Evolutionary conservation across 805 yeast species (phyloP).

Genomic region (Torulaspora gathmanii): DNA sequence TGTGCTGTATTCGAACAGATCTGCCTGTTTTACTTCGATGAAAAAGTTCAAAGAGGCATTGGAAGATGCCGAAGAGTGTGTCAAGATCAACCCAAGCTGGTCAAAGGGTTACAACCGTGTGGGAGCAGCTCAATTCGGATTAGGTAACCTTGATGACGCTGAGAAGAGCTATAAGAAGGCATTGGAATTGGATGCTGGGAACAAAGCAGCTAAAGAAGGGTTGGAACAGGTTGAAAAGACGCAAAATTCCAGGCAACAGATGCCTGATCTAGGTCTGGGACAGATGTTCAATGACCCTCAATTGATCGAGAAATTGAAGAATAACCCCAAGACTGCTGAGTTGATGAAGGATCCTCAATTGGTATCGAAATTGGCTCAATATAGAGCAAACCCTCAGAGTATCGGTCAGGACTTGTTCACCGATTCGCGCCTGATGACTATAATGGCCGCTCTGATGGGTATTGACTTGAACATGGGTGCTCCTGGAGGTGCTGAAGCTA

Average conservation of each 20-base stretch:
- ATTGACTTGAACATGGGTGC: slow-evolving; percentile 57
- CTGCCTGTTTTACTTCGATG: slow-evolving; percentile 83
- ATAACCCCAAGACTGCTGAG: slow-evolving; percentile 83
- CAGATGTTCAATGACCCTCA: slow-evolving; percentile 77
- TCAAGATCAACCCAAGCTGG: slow-evolving; percentile 79
- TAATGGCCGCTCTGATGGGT: slow-evolving; percentile 82
- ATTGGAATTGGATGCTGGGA: slow-evolving; percentile 69
- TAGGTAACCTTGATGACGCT: slow-evolving; percentile 74
- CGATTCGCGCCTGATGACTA: slow-evolving; percentile 84
- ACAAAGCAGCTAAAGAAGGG: slow-evolving; percentile 85
- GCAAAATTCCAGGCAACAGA: slow-evolving; percentile 43
- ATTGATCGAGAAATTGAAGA: slow-evolving; percentile 65
- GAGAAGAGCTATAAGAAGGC: slow-evolving; percentile 69
- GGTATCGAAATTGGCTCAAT: slow-evolving; percentile 58
- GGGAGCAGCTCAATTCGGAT: slow-evolving; percentile 90
- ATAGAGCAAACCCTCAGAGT: slow-evolving; percentile 67
- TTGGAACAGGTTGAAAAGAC: slow-evolving; percentile 64
- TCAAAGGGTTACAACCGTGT: slow-evolving; percentile 93
- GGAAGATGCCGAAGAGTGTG: slow-evolving; percentile 79
- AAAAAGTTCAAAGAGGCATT: slow-evolving; percentile 70
- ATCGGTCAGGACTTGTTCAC: slow-evolving; percentile 63
- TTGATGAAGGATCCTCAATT: slow-evolving; percentile 82
- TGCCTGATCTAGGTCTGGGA: slow-evolving; percentile 72
- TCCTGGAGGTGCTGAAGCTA: slow-evolving; percentile 27
- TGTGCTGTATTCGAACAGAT: slow-evolving; percentile 88